phyloP scores from a whole-genome alignment of 192 early-diverging fungal genomes.

The Coemansia sp. region DNA sequence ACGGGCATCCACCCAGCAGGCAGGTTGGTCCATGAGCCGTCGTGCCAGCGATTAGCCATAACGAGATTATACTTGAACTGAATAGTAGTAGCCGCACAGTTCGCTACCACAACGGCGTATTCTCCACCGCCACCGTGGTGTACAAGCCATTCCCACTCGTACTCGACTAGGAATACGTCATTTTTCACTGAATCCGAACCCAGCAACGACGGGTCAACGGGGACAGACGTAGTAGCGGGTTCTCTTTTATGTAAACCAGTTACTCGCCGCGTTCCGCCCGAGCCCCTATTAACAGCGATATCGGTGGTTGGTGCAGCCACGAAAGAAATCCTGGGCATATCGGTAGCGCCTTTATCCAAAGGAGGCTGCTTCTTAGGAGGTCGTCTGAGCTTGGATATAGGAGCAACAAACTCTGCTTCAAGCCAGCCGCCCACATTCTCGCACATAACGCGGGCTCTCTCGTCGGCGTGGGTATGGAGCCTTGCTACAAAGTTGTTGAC shows the following conservation, averaged over 20 bases:
- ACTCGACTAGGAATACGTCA: slow-evolving; percentile 50
- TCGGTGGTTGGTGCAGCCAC: neutral
- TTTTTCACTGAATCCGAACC: slow-evolving; percentile 29
- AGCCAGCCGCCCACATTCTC: slow-evolving; percentile 41
- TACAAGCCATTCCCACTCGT: slow-evolving; percentile 52
- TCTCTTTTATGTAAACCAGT: neutral
- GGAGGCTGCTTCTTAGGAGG: neutral
- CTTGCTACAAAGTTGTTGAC: slow-evolving; percentile 51
- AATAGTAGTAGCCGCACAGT: slow-evolving; percentile 48
- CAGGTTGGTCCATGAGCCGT: slow-evolving; percentile 45
- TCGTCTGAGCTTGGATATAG: slow-evolving; percentile 22
- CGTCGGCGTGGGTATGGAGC: slow-evolving; percentile 18
- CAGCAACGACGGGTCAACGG: slow-evolving; percentile 15
- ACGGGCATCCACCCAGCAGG: slow-evolving; percentile 51
- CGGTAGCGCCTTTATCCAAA: neutral
- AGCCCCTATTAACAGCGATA: neutral
- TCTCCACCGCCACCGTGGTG: slow-evolving; percentile 27
- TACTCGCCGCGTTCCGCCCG: neutral
- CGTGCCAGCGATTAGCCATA: slow-evolving; percentile 47
- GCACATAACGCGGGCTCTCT: slow-evolving; percentile 19
- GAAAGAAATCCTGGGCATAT: neutral
- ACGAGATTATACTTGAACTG: slow-evolving; percentile 55
- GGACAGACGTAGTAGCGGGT: neutral
- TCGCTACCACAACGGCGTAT: slow-evolving; percentile 50
- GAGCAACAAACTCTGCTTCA: slow-evolving; percentile 43